Percentiles rank a stretch among this genome's conserved stretches.
These are phyloP conservation scores for Aciculosporium take DNA, from an alignment of 2,329 filamentous ascomycete species.

Conservation along the genomic window DNA sequence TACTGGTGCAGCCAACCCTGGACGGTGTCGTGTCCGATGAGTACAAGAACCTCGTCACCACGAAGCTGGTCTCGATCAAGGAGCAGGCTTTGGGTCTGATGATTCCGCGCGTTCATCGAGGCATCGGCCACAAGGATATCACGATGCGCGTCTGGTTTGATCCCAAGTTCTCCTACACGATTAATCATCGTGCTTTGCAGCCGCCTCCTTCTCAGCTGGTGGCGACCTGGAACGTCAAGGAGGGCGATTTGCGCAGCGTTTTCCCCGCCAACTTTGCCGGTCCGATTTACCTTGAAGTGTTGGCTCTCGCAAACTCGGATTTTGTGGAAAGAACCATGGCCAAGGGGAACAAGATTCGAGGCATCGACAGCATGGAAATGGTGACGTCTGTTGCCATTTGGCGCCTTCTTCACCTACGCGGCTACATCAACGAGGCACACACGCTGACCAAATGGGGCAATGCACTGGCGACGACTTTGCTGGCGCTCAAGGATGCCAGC, in stretches of 20 bases:
- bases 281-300: slow-evolving; percentile 42
- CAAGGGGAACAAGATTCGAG: slow-evolving; percentile 41
- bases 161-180: slow-evolving; percentile 48
- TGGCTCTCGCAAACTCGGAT: slow-evolving; percentile 52
- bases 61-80: slow-evolving; percentile 58
- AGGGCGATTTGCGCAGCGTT: slow-evolving; percentile 35
- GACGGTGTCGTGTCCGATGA: slow-evolving; percentile 68
- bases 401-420: slow-evolving; percentile 79
- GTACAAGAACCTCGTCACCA: slow-evolving; percentile 66
- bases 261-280: slow-evolving; percentile 28
- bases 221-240: slow-evolving; percentile 59
- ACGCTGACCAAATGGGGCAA: slow-evolving; percentile 73
- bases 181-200: slow-evolving; percentile 43
- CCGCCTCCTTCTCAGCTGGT: slow-evolving; percentile 33
- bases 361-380: slow-evolving; percentile 53
- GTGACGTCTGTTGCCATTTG: slow-evolving; percentile 62
- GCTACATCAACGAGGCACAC: slow-evolving; percentile 68
- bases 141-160: slow-evolving; percentile 76
- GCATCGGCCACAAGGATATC: slow-evolving; percentile 68
- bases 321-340: slow-evolving; percentile 57
- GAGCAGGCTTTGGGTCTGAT: slow-evolving; percentile 66
- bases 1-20: slow-evolving; percentile 67
- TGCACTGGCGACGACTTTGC: slow-evolving; percentile 57
- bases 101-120: slow-evolving; percentile 66
- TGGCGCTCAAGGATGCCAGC: slow-evolving; percentile 42